phyloP scores from a whole-genome alignment of 2,329 filamentous ascomycete genomes.

The Sporothrix curviconia region DNA sequence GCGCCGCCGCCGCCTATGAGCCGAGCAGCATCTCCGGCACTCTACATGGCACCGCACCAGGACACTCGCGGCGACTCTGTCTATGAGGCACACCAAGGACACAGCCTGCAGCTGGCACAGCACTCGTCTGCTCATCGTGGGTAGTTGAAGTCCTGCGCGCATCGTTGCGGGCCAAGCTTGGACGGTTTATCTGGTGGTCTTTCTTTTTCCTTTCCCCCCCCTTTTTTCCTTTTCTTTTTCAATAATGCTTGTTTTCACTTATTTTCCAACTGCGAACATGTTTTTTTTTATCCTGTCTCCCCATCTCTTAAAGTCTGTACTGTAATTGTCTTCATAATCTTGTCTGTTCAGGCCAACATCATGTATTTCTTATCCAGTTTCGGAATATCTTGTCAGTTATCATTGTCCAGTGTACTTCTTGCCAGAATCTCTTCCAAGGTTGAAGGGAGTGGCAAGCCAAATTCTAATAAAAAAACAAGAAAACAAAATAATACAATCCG shows the following conservation, averaged over 20 bases:
- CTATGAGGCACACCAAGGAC: neutral
- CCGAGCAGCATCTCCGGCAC: neutral
- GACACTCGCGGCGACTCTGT: neutral
- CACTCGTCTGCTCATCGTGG: neutral
- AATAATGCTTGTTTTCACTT: neutral
- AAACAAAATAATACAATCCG: neutral
- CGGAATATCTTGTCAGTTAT: neutral
- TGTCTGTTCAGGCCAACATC: no score
- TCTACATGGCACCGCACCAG: neutral
- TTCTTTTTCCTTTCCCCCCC: neutral
- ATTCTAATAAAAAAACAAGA: neutral
- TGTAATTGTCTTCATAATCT: no score
- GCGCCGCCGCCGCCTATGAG: neutral
- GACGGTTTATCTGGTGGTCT: neutral
- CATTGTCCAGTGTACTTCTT: no score
- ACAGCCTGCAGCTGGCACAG: neutral
- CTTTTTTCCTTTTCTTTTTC: neutral
- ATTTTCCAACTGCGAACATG: neutral
- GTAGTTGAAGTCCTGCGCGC: no score
- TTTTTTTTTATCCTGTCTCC: neutral
- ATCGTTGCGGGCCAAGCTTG: no score
- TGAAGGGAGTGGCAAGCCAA: neutral
- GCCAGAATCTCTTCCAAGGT: conserved; percentile 3
- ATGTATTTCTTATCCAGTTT: no score
- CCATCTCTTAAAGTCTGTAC: no score